Conservation (phyloP, 305 asterid genomes). For the Ilex paraguariensis region DNA sequence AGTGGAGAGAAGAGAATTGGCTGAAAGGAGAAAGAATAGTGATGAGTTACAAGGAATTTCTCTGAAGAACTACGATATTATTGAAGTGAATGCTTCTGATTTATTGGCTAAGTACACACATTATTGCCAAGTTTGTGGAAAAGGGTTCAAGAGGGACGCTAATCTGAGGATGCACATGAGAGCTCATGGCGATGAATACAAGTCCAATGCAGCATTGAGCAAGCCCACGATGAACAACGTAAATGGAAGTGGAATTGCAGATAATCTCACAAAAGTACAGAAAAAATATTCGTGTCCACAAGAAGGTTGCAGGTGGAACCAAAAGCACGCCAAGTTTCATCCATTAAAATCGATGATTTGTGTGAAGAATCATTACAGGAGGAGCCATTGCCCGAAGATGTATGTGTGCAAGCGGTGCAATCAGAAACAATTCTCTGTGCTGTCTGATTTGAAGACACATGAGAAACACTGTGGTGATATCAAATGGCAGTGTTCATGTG, state of each 20-base stretch:
- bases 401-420: slow-evolving; percentile 72
- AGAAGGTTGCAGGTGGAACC: slow-evolving; percentile 80
- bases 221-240: slow-evolving; percentile 40
- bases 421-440: slow-evolving; percentile 64
- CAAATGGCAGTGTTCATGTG: slow-evolving; percentile 83
- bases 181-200: slow-evolving; percentile 89
- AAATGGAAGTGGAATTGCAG: neutral
- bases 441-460: slow-evolving; percentile 77
- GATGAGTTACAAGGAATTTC: neutral
- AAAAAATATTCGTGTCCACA: slow-evolving; percentile 82
- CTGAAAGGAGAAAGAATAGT: slow-evolving; percentile 14
- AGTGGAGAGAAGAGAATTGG: slow-evolving; percentile 7
- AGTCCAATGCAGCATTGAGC: slow-evolving; percentile 67
- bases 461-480: slow-evolving; percentile 88
- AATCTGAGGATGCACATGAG: slow-evolving; percentile 93
- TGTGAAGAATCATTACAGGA: slow-evolving; percentile 80
- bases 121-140: slow-evolving; percentile 76
- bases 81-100: slow-evolving; percentile 64
- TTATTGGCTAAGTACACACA: slow-evolving; percentile 78
- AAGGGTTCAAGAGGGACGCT: slow-evolving; percentile 92
- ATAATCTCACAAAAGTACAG: slow-evolving; percentile 1
- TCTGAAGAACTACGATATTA: slow-evolving; percentile 29
- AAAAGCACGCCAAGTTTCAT: slow-evolving; percentile 59
- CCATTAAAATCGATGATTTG: slow-evolving; percentile 86
- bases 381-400: slow-evolving; percentile 91